These are phyloP conservation scores for Nicotiana noctiflora DNA, from an alignment of 257 asterid species.

Conservation along the genomic window DNA sequence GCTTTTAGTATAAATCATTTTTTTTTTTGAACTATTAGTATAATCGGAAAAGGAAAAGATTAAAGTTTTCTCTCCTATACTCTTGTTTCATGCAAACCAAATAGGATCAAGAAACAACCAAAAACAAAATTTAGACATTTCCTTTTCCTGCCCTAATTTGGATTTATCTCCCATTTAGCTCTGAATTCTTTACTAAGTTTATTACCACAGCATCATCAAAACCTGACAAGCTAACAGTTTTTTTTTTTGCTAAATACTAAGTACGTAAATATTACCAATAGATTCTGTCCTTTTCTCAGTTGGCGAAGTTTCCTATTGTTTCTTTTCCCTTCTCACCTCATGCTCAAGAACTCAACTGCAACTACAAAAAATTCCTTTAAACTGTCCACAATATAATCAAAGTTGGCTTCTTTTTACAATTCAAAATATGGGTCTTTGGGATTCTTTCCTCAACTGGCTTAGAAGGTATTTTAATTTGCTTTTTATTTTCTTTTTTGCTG, in stretches of 20 bases:
- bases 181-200: no score
- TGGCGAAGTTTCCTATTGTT: background rate
- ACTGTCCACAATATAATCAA: background rate
- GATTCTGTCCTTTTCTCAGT: background rate
- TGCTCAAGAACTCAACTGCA: background rate
- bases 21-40: no score
- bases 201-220: background rate
- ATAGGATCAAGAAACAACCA: no score
- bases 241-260: background rate
- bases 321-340: background rate
- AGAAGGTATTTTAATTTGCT: constrained; percentile 42
- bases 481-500: background rate
- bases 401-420: background rate
- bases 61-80: no score
- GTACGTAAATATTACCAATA: background rate
- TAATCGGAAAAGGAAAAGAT: no score
- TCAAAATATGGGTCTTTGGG: constrained; percentile 61
- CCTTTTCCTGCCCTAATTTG: background rate
- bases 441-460: constrained; percentile 70
- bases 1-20: no score
- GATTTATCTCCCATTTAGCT: background rate
- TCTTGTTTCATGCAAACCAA: no score
- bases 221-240: background rate
- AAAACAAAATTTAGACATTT: background rate
- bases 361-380: background rate